phyloP scores from a whole-genome alignment of 208 protist species.

The Phytomonas francai region DNA sequence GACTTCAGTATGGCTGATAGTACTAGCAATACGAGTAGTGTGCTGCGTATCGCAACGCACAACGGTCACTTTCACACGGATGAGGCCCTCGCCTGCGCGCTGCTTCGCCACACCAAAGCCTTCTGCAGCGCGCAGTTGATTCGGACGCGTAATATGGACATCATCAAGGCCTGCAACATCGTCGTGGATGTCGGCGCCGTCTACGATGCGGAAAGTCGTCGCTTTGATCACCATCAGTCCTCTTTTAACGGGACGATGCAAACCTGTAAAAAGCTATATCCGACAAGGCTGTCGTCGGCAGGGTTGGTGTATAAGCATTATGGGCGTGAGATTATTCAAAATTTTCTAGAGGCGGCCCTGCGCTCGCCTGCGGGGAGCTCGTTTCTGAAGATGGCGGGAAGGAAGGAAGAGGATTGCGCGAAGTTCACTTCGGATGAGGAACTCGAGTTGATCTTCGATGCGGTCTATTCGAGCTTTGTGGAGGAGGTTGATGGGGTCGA shows the following conservation, averaged over 20 bases:
- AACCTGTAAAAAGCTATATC: slow-evolving; percentile 41
- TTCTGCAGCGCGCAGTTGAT: slow-evolving; percentile 58
- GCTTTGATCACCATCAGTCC: slow-evolving; percentile 95
- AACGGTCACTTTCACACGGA: slow-evolving; percentile 93
- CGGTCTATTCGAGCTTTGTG: slow-evolving; percentile 86
- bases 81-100: slow-evolving; percentile 90
- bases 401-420: too few relatives aligned
- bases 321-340: slow-evolving; percentile 87
- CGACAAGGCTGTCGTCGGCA: slow-evolving; percentile 86
- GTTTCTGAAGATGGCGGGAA: slow-evolving; percentile 36
- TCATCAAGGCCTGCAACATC: slow-evolving; percentile 69
- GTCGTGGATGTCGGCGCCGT: slow-evolving; percentile 94
- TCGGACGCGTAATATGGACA: slow-evolving; percentile 75
- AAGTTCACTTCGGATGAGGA: too few relatives aligned
- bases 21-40: not conserved
- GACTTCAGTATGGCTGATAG: slow-evolving; percentile 15
- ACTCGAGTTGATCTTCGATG: slow-evolving; percentile 68
- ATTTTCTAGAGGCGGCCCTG: slow-evolving; percentile 40
- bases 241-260: slow-evolving; percentile 90
- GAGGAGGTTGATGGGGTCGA: slow-evolving; percentile 93
- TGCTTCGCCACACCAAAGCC: slow-evolving; percentile 71
- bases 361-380: slow-evolving; percentile 20
- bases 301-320: slow-evolving; percentile 94
- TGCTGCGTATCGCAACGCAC: slow-evolving; percentile 93
- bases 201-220: slow-evolving; percentile 77